Evolutionary conservation across 345 rosid species (phyloP), one percentile per base, ranked within the genome.

Genomic region (Citrus maxima): DNA sequence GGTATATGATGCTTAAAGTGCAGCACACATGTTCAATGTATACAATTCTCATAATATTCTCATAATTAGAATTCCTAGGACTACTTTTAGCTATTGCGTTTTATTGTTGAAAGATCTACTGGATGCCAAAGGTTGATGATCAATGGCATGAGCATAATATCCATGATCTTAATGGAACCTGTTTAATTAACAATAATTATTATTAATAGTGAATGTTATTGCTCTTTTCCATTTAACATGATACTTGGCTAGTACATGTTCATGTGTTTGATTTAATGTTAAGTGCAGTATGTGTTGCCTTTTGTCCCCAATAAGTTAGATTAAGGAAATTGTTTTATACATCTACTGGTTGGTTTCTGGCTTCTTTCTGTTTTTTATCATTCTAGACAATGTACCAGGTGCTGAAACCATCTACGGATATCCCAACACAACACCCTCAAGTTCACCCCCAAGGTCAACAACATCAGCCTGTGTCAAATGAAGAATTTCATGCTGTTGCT

Each of bases 401-500:
- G 79, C 56, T 69, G 55, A 40, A 74, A 75, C 79, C 82, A 38
- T 83, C 82, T 72, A 72, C 81, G 25, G 80, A 82, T 77, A 73
- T 84, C 55, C 78, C 62, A 6, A 76, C 82, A 80, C 86, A 82
- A 82, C 89, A 78, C 62, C 73, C 84, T 49, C 83, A 65, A 59
- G 49, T 77, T 74, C 82, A 77, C 63, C 77, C 85, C 46, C 84
- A 71, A 51, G 51, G 76, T 77, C 82, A 77, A 84, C 91, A 82
- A 72, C 86, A 78, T 69, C 90, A 90, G 73, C 62, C 79, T 69
- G 80, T 68, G 37, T 70, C 77, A 63, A 71, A 65, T 51, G 80
- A 73, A 80, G 93, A 89, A 73, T 77, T 58, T 46, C 66, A 75
- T 74, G 62, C 77, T 56, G 80, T 34, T 75, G 76, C 86, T 63